Conservation (phyloP, 78 protist species). For the Polysphondylium violaceum region DNA sequence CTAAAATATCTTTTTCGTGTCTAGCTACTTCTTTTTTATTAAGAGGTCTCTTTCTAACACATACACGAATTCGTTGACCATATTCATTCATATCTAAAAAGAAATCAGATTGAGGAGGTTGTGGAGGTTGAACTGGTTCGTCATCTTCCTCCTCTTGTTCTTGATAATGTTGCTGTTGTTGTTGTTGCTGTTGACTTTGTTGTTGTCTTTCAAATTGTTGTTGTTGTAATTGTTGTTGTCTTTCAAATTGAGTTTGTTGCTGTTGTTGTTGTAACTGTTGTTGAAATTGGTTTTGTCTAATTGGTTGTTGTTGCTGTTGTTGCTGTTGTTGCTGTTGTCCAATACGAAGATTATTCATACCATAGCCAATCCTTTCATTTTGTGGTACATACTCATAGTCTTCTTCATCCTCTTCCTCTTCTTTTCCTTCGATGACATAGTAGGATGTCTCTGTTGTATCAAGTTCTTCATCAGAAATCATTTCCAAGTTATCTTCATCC, state of each 20-base stretch:
- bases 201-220: neutral
- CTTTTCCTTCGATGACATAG: neutral
- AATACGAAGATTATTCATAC: neutral
- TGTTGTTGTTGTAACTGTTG: constrained; percentile 18
- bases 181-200: neutral
- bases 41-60: constrained; percentile 96
- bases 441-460: neutral
- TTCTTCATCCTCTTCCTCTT: constrained; percentile 30
- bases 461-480: constrained; percentile 5
- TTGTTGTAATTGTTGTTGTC: constrained; percentile 12
- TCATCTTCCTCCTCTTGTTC: neutral
- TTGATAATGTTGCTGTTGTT: constrained; percentile 34
- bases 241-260: constrained; percentile 26
- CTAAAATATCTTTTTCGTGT: constrained; percentile 67
- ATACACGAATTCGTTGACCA: constrained; percentile 89
- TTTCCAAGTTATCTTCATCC: constrained; percentile 11
- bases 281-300: neutral
- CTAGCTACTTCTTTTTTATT: constrained; percentile 61
- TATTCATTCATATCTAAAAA: constrained; percentile 65
- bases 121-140: neutral
- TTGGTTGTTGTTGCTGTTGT: constrained; percentile 10
- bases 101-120: constrained; percentile 29
- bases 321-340: neutral
- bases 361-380: constrained; percentile 10
- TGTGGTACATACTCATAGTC: constrained; percentile 18